A percentile compares a stretch with the other conserved stretches of the same genome.
These are phyloP conservation scores for Alternaria brassicicola DNA, from an alignment of 2,329 filamentous ascomycete genomes.

Conservation along the genomic window DNA sequence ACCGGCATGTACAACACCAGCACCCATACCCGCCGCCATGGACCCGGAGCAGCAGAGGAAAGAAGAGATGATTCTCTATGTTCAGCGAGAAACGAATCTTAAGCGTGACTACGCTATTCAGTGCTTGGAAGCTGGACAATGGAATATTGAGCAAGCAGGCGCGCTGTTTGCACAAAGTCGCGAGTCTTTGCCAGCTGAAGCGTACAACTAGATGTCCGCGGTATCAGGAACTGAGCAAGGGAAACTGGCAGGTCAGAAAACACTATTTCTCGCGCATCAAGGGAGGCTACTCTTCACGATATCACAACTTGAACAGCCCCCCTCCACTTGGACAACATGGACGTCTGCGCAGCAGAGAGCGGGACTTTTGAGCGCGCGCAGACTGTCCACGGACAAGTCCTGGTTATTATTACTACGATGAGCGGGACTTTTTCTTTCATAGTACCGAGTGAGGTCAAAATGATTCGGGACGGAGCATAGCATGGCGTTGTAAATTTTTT, in stretches of 20 bases:
- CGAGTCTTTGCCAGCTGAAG: slow-evolving; percentile 56
- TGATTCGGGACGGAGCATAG: background rate
- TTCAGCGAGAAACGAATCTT: slow-evolving; percentile 81
- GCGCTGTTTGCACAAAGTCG: slow-evolving; percentile 77
- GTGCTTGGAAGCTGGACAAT: slow-evolving; percentile 79
- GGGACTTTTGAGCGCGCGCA: background rate
- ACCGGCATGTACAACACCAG: slow-evolving; percentile 24
- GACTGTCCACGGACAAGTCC: background rate
- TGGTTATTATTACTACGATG: background rate
- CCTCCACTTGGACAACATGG: background rate
- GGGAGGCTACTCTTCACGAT: background rate
- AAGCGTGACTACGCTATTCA: slow-evolving; percentile 77
- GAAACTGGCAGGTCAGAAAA: background rate
- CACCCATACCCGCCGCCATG: background rate
- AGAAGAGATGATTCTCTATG: slow-evolving; percentile 71
- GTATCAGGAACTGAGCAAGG: background rate
- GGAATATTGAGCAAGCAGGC: slow-evolving; percentile 79
- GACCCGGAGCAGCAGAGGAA: slow-evolving; percentile 53
- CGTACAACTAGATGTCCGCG: slow-evolving; percentile 42
- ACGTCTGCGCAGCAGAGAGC: background rate
- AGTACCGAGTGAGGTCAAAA: background rate
- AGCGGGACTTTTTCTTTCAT: background rate
- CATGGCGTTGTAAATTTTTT: slow-evolving; percentile 3
- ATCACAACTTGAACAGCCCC: background rate
- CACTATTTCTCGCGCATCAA: too few relatives aligned